Base-by-base conservation (phyloP, 2,329 filamentous ascomycete genomes). In the Stachybotrys elegans region DNA sequence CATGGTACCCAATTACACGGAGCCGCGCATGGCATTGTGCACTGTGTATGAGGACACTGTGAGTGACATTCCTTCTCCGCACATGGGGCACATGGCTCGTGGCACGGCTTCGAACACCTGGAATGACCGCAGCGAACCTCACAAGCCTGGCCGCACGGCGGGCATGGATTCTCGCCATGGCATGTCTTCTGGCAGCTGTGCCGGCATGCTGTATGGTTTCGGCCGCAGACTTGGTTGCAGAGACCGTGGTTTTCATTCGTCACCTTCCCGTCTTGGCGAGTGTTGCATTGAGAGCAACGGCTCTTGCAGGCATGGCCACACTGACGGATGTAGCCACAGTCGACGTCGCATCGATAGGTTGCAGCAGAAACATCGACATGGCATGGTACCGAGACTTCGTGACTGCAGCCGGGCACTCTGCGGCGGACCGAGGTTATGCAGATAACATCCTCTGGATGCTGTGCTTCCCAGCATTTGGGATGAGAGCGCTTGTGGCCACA, bases 1-100 rank as follows among this genome's bases (percentile, higher is more conserved):
- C 84, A 89, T 2, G 84, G 85, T 0, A 86, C 55, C 62, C 79
- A 75, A 50, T 85, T 69, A 55, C 84, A 89, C 0, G 84, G 83
- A 0, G 76, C 83, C 1, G 81, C 80, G 48, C 84, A 88, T 4
- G 78, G 78, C 68, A 80, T 70, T 1, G 59, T 60, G 42, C 72
- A 77, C 2, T 51, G 63, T 27, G 62, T 55, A 51, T 86, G 83
- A 7, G 69, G 67, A 48, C 81, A 86, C 4, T 53, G 53, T 23
- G 76, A 83, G 0, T 68, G 59, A 50, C 82, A 86, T 1, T 56
- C 50, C 17, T 61, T 59, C 48, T 80, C 75, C 0, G 75, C 73
- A 51, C 83, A 86, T 0, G 81, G 82, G 3, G 65, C 57, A 52
- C 83, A 87, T 2, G 80, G 73, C 51, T 86, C 75, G 20, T 66